These are phyloP conservation scores for Huntiella bhutanensis DNA, from an alignment of 2,329 filamentous ascomycete species.

Conservation along the genomic window DNA sequence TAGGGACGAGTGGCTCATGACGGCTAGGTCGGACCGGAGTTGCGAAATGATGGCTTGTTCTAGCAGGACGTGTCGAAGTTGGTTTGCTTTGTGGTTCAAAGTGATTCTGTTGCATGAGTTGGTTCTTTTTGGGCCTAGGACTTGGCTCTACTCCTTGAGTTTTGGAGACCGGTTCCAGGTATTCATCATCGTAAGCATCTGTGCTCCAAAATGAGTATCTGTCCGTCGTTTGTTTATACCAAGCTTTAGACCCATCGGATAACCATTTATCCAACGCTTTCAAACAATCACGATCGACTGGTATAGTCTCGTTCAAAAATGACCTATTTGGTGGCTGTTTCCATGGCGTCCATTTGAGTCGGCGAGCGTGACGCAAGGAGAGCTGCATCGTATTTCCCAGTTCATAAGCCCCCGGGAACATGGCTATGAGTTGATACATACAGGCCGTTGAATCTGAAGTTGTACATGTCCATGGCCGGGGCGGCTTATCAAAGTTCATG, in stretches of 20 bases:
- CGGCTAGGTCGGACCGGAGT: too few relatives aligned
- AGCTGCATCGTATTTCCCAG: neutral
- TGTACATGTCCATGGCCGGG: slow-evolving; percentile 14
- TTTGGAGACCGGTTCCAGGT: neutral
- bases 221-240: neutral
- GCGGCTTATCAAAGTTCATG: slow-evolving; percentile 15
- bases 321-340: neutral
- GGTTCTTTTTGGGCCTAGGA: neutral
- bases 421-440: neutral
- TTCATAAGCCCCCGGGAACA: neutral
- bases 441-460: neutral
- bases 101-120: neutral
- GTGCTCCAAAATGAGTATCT: neutral
- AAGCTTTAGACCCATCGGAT: neutral
- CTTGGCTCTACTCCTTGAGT: too few relatives aligned
- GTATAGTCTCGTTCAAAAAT: neutral
- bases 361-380: neutral
- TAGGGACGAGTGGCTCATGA: too few relatives aligned
- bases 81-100: neutral
- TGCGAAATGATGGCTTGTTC: too few relatives aligned
- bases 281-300: neutral
- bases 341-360: neutral
- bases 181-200: neutral
- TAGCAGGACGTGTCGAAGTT: too few relatives aligned
- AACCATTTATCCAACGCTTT: neutral